Conservation (phyloP, 345 rosid species). For the Acer negundo region DNA sequence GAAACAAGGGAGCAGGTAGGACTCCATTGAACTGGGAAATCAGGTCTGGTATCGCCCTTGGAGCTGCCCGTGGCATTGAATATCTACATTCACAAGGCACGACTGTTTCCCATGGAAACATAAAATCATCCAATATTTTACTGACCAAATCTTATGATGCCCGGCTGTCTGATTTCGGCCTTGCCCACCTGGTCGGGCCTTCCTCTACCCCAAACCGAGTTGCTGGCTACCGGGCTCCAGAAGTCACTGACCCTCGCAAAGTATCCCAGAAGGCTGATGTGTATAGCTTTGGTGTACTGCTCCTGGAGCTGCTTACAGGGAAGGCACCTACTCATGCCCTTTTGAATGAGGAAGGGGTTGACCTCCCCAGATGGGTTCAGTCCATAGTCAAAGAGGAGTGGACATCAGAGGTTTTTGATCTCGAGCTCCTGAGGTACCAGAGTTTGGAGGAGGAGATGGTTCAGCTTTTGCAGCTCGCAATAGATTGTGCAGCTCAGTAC, state of each 20-base stretch:
- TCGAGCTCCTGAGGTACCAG: slow-evolving; percentile 82
- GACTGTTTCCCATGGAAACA: slow-evolving; percentile 81
- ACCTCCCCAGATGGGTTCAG: slow-evolving; percentile 95
- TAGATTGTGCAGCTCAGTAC: slow-evolving; percentile 80
- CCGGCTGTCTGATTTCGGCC: slow-evolving; percentile 91
- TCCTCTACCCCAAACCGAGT: slow-evolving; percentile 74
- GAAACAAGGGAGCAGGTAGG: slow-evolving; percentile 92
- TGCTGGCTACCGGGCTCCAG: slow-evolving; percentile 92
- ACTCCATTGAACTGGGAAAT: slow-evolving; percentile 86
- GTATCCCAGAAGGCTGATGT: slow-evolving; percentile 96
- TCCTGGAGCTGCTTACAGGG: slow-evolving; percentile 85
- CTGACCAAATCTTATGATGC: slow-evolving; percentile 71
- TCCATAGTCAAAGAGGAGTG: slow-evolving; percentile 85
- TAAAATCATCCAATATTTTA: slow-evolving; percentile 89
- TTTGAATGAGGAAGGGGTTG: slow-evolving; percentile 89
- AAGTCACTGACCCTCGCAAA: slow-evolving; percentile 83
- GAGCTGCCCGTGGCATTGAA: slow-evolving; percentile 81
- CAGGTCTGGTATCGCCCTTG: slow-evolving; percentile 75
- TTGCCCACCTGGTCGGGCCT: slow-evolving; percentile 79
- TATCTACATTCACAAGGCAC: slow-evolving; percentile 89
- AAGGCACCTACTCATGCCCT: slow-evolving; percentile 84
- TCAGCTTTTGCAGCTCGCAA: slow-evolving; percentile 79
- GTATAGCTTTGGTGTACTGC: slow-evolving; percentile 89
- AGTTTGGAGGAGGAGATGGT: slow-evolving; percentile 82
- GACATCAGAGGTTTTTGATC: slow-evolving; percentile 85